phyloP scores from a whole-genome alignment of 1,139 yeast genomes.

The Blastobotrys indianensis region DNA sequence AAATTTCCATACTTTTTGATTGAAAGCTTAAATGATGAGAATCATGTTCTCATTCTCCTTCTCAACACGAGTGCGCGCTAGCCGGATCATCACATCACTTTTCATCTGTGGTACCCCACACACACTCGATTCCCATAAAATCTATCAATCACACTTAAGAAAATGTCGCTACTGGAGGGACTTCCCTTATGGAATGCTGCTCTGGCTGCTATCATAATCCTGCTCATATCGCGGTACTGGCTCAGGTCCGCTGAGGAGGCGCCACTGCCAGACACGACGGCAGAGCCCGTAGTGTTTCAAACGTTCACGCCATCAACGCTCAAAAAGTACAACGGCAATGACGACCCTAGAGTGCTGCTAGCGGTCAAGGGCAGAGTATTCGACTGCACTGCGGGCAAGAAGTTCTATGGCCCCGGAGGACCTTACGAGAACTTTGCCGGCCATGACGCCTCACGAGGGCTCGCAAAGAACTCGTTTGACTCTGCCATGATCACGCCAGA shows the following conservation, averaged over 20 bases:
- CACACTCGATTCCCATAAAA: no score
- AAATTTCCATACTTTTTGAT: no score
- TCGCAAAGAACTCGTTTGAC: conserved; percentile 88
- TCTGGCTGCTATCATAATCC: no score
- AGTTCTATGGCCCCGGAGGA: conserved; percentile 94
- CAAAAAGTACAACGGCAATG: conserved; percentile 72
- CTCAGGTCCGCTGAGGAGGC: conserved; percentile 14
- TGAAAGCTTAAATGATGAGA: no score
- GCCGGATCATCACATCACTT: no score
- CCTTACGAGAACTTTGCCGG: conserved; percentile 96
- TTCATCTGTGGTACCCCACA: no score
- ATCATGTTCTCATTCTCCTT: no score
- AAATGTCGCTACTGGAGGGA: no score
- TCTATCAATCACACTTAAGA: no score
- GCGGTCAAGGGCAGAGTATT: conserved; percentile 82
- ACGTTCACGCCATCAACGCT: conserved; percentile 73
- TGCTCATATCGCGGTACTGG: conserved; percentile 13
- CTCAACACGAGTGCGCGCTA: no score
- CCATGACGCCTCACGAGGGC: conserved; percentile 90
- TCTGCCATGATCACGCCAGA: conserved; percentile 34
- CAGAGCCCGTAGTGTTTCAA: conserved; percentile 66
- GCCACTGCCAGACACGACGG: conserved; percentile 19
- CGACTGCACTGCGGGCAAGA: conserved; percentile 76
- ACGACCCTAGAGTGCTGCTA: conserved; percentile 67
- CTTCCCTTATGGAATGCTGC: no score